Evolutionary conservation across 1,284 basidiomycete species (phyloP).

Genomic region (Cryptococcus deneoformans): DNA sequence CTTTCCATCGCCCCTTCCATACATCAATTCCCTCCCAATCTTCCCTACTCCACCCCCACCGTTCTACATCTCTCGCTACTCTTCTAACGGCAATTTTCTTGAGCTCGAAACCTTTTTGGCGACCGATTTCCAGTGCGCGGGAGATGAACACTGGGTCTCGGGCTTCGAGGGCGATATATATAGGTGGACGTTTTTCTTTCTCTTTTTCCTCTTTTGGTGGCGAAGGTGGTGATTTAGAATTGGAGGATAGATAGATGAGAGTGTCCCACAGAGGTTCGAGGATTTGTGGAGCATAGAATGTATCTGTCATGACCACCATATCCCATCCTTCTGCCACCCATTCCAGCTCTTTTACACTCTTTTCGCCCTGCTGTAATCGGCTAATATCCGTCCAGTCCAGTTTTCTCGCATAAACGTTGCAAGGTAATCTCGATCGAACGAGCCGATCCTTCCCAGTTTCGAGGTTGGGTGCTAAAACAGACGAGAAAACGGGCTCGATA

Average conservation of each 20-base stretch:
- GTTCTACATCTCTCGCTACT: constrained; percentile 62
- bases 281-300: constrained; percentile 67
- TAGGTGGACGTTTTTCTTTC: constrained; percentile 38
- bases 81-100: constrained; percentile 61
- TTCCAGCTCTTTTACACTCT: background rate
- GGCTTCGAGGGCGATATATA: constrained; percentile 73
- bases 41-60: constrained; percentile 48
- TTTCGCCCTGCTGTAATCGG: background rate
- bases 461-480: constrained; percentile 68
- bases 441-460: constrained; percentile 43
- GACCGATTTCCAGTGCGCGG: constrained; percentile 57
- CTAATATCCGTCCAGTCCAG: constrained; percentile 29
- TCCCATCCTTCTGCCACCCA: constrained; percentile 47
- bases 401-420: constrained; percentile 3
- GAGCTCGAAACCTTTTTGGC: constrained; percentile 55
- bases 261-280: constrained; percentile 67
- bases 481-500: constrained; percentile 62
- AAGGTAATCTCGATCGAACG: background rate
- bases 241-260: constrained; percentile 10
- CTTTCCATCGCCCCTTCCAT: constrained; percentile 31
- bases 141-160: constrained; percentile 69
- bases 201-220: constrained; percentile 16
- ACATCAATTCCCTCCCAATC: constrained; percentile 48
- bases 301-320: constrained; percentile 80
- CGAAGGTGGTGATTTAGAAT: constrained; percentile 44